Evolutionary conservation across 1,139 yeast genomes (phyloP).

Genomic region (Yamadazyma diddensiae): DNA sequence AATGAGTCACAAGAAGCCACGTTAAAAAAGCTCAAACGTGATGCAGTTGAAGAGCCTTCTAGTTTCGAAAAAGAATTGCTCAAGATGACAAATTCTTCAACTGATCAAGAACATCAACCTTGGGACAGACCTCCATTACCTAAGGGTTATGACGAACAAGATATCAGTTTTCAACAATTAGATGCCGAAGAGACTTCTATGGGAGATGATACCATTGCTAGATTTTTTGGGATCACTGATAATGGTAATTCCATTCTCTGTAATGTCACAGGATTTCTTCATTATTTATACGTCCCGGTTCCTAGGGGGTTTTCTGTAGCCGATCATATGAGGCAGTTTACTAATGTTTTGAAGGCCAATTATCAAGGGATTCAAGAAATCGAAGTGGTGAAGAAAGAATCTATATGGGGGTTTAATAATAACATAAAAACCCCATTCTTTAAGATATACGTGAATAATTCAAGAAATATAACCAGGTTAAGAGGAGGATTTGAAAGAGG

Average conservation of each 20-base stretch:
- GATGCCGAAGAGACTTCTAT: conserved; percentile 84
- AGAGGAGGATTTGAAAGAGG: conserved; percentile 86
- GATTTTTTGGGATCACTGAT: conserved; percentile 90
- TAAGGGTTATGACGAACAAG: conserved; percentile 47
- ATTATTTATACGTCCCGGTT: conserved; percentile 89
- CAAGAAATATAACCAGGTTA: conserved; percentile 60
- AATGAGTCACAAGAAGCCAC: conserved; percentile 30
- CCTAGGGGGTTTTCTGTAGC: conserved; percentile 70
- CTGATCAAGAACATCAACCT: conserved; percentile 44
- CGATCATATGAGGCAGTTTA: conserved; percentile 49
- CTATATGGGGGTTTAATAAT: conserved; percentile 92
- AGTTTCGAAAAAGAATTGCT: conserved; percentile 64
- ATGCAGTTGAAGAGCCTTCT: conserved; percentile 41
- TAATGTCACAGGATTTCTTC: conserved; percentile 83
- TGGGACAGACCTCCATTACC: conserved; percentile 65
- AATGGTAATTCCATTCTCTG: conserved; percentile 88
- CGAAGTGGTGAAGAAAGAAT: conserved; percentile 69
- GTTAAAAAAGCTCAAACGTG: conserved; percentile 33
- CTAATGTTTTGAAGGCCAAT: conserved; percentile 44
- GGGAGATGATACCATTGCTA: conserved; percentile 59
- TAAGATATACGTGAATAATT: conserved; percentile 65
- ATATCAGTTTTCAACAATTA: conserved; percentile 81
- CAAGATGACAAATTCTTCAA: conserved; percentile 46
- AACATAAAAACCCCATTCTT: conserved; percentile 76
- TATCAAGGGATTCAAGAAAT: conserved; percentile 60